Base-by-base conservation (phyloP, 257 asterid genomes). In the Solanum bulbocastanum region DNA sequence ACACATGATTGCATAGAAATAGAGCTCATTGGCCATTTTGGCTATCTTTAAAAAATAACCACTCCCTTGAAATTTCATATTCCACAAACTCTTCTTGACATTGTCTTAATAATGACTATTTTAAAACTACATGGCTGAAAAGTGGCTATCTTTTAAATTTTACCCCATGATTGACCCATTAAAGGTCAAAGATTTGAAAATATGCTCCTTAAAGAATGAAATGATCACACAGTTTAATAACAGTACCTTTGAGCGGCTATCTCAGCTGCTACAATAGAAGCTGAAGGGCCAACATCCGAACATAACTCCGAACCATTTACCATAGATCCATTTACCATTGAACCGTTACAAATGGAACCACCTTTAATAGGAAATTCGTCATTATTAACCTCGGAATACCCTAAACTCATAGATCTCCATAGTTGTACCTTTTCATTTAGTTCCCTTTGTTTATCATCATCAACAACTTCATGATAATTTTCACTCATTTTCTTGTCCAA, bases 211-310 rank as follows among this genome's bases (percentile, higher is more conserved):
- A 23, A 3, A 76, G 18, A 0, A 79, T 9, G 2, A 81, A 5
- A 46, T 44, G 9, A 4, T 30, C 16, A 16, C 3, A 46, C 2
- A 46, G 3, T 27, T 44, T 22, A 16, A 27, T 6, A 27, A 8
- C 6, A 30, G 2, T 81, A 56, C 74, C 90, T 91, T 87, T 46
- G 76, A 23, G 94, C 95, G 8, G 94, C 94, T 30, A 96, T 71
- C 35, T 94, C 97, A 3, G 96, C 98, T 0, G 98, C 99, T 90
- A 96, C 98, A 25, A 96, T 87, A 1, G 99, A 95, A 6, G 98
- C 98, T 0, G 99, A 96, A 0, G 99, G 99, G n/a, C 96, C 96
- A 36, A 92, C 46, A 36, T 93, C 96, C 3, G 96, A 93, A 35
- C 90, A 87, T 42, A 92, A 56, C 4, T 89, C 87, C 0, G 96